Conservation (phyloP, 2,329 filamentous ascomycete genomes). For the Colletotrichum zoysiae region DNA sequence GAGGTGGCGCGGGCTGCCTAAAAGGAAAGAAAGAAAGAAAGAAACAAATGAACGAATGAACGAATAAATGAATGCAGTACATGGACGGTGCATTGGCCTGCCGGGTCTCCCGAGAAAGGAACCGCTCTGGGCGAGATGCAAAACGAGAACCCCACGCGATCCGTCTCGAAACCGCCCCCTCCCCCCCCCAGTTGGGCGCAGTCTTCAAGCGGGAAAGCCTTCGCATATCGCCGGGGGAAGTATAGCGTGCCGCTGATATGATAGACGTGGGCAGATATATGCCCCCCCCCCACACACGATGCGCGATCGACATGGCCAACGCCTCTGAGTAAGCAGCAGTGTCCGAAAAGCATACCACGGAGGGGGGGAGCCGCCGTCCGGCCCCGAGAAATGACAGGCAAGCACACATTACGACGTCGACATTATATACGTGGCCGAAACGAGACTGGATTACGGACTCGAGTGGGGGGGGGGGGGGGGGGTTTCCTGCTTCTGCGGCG, state of each 20-base stretch:
- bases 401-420: background rate
- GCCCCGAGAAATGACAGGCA: background rate
- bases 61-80: background rate
- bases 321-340: background rate
- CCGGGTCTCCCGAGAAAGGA: background rate
- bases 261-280: background rate
- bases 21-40: no score
- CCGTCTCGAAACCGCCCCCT: background rate
- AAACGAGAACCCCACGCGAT: background rate
- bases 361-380: background rate
- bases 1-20: background rate
- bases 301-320: background rate
- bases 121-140: background rate
- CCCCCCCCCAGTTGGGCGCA: background rate
- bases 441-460: background rate
- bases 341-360: no score
- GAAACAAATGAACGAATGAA: no score
- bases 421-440: background rate
- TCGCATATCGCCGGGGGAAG: background rate
- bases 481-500: background rate
- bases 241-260: background rate
- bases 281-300: no score
- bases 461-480: background rate
- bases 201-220: background rate
- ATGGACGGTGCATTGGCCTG: no score